Conservation (phyloP, 306 rosid genomes). For the Cicer judaicum region DNA sequence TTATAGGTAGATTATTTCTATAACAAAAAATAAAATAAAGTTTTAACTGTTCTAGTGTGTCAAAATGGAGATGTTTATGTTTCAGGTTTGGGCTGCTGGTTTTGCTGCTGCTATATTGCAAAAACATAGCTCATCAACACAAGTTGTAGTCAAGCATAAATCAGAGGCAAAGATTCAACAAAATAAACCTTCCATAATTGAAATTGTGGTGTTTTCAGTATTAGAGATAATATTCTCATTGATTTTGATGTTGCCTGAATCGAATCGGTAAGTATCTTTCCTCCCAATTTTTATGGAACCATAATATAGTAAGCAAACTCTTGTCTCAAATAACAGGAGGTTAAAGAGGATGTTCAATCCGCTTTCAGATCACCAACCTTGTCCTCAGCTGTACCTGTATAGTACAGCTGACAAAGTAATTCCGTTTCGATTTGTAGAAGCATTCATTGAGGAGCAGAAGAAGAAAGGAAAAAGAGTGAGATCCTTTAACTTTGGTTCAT, state of each 20-base stretch:
- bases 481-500: conserved; percentile 66
- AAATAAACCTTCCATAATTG: conserved; percentile 52
- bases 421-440: conserved; percentile 70
- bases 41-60: too few species aligned
- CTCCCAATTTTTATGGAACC: not conserved
- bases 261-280: conserved; percentile 58
- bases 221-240: conserved; percentile 72
- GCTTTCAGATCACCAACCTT: conserved; percentile 62
- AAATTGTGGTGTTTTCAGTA: conserved; percentile 56
- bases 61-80: not conserved
- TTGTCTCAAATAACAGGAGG: conserved; percentile 62
- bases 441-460: conserved; percentile 72
- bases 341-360: conserved; percentile 59
- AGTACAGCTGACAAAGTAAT: conserved; percentile 85
- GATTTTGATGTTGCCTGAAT: conserved; percentile 65
- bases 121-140: conserved; percentile 61
- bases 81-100: conserved; percentile 96
- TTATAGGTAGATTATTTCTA: not conserved
- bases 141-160: conserved; percentile 20
- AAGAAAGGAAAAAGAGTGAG: conserved; percentile 61
- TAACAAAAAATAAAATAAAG: too few species aligned
- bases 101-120: conserved; percentile 79
- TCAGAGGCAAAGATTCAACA: conserved; percentile 51
- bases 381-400: conserved; percentile 91
- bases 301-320: not conserved